Evolutionary conservation across 2,329 filamentous ascomycete species (phyloP).

Genomic region (Leptographium procerum): DNA sequence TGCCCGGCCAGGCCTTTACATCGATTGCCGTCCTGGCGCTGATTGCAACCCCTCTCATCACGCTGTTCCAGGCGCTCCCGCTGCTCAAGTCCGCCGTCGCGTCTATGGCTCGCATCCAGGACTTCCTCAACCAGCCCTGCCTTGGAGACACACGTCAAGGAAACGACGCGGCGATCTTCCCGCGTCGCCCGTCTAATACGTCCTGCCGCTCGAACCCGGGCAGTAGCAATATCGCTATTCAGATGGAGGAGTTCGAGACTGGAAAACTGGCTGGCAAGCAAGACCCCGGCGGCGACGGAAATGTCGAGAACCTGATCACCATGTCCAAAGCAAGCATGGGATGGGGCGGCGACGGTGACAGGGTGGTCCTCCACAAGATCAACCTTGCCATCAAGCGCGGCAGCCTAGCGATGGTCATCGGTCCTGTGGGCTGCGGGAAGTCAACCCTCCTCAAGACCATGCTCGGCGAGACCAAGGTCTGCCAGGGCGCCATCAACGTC

Average conservation of each 20-base stretch:
- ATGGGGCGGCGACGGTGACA: neutral
- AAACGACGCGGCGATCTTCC: neutral
- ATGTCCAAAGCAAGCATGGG: neutral
- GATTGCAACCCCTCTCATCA: conserved; percentile 1
- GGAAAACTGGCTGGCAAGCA: neutral
- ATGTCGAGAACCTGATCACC: neutral
- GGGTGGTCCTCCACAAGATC: neutral
- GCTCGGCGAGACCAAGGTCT: conserved; percentile 21
- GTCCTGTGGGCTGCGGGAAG: conserved; percentile 31
- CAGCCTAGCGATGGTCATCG: conserved; percentile 24
- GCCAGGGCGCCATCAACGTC: conserved; percentile 20
- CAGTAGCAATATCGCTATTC: neutral
- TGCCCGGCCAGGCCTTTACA: conserved; percentile 1
- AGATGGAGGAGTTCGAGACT: neutral
- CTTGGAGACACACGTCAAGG: neutral
- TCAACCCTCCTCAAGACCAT: conserved; percentile 25
- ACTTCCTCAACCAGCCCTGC: conserved; percentile 1
- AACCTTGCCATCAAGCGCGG: neutral
- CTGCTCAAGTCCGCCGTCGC: conserved; percentile 2
- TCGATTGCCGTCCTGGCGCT: conserved; percentile 2
- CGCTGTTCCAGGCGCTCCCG: conserved; percentile 2
- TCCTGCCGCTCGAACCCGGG: too few relatives aligned
- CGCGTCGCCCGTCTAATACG: neutral
- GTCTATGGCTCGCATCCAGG: conserved; percentile 3
- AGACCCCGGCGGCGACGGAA: neutral